Evolutionary conservation across 257 asterid genomes (phyloP).

Genomic region (Nicotiana paniculata): DNA sequence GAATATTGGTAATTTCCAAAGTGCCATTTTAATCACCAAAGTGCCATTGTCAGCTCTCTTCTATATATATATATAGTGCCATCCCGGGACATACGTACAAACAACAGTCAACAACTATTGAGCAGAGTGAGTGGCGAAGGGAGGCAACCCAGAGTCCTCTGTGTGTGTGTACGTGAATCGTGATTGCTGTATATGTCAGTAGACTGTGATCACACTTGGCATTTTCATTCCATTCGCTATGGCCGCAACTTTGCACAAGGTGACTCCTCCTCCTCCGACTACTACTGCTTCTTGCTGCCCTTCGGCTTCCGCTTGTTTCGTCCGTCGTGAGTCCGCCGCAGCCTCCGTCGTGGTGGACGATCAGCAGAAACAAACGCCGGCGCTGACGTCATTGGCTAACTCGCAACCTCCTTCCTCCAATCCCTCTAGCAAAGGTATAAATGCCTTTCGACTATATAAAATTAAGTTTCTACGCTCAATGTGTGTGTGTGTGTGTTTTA

Average conservation of each 20-base stretch:
- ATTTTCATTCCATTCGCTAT: not conserved
- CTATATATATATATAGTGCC: no score
- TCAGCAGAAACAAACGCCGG: not conserved
- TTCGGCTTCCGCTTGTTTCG: not conserved
- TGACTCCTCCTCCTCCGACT: not conserved
- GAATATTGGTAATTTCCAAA: not conserved
- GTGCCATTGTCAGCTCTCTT: not conserved
- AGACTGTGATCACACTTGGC: not conserved
- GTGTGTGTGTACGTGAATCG: not conserved
- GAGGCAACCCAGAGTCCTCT: no score
- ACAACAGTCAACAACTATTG: not conserved
- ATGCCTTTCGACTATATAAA: not conserved
- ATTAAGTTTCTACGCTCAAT: not conserved
- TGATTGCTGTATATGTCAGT: not conserved
- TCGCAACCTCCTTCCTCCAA: not conserved
- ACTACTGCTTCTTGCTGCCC: not conserved
- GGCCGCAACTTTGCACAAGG: not conserved
- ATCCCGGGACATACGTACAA: not conserved
- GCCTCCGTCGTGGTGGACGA: not conserved
- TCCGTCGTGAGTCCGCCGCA: conserved; percentile 1
- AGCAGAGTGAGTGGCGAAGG: not conserved
- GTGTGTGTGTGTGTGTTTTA: not conserved
- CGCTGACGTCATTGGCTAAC: not conserved
- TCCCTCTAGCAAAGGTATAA: not conserved
- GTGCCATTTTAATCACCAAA: not conserved